Evolutionary conservation across 2,329 filamentous ascomycete genomes (phyloP), one percentile per base, ranked within the genome.

Genomic region (Aspergillus novoparasiticus): DNA sequence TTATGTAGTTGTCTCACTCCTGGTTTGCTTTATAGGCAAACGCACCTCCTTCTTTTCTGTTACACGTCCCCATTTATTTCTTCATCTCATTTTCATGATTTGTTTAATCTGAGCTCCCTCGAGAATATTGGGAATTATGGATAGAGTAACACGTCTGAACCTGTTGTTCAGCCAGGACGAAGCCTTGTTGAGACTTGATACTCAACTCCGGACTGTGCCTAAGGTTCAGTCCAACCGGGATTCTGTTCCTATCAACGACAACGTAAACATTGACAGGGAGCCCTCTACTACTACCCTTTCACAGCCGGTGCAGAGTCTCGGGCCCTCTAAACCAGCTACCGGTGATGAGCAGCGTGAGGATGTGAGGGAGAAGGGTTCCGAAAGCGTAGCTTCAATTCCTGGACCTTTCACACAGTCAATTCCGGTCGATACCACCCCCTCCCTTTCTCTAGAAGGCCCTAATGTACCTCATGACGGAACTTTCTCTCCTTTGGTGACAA

Each of bases 401-500:
- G 26, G 30, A n/a, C 34, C 48, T 32, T 30, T 19, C n/a, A n/a
- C 28, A 4, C 48, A 51, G 48, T 6, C 16, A 32, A 12, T 6
- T 10, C 4, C 48, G n/a, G 19, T 12, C 26, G 9, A 12, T 23
- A n/a, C 6, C 9, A 51, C 3, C 5, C 48, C 51, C n/a, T 19
- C n/a, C 10, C 3, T 10, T 23, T 34, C 51, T 23, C 9, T n/a
- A 39, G 30, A 55, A 28, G 6, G 11, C 14, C 11, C 11, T 12
- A 8, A 21, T 23, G 36, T 58, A 16, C 61, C 62, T 6, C 46
- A 66, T 30, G 64, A 70, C 34, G 67, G 69, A 11, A 70, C 68
- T 16, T 82, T 81, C 66, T 82, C 78, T 61, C 78, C 78, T 6
- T 71, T 80, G 32, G 51, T 71, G 11, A 73, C 79, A 21, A 72